Conservation (phyloP, 495 filamentous ascomycete species). For the Trichoderma reesei region DNA sequence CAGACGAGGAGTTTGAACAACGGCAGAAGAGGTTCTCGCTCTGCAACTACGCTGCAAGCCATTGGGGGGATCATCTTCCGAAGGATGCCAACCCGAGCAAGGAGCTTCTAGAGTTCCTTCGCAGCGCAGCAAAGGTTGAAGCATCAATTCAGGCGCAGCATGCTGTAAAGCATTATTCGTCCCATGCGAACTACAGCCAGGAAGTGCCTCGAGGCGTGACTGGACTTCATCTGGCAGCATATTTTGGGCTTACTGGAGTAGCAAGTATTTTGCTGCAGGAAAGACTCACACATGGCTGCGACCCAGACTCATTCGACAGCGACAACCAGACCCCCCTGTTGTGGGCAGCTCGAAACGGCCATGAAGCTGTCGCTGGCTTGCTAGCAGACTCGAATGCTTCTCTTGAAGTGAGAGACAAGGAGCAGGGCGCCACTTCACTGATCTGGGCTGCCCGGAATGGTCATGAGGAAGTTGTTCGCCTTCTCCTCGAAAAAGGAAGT, state of each 20-base stretch:
- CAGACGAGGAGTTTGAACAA: not conserved
- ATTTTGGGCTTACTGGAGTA: not conserved
- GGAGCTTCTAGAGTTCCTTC: not conserved
- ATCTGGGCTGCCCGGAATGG: not conserved
- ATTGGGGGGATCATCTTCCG: not conserved
- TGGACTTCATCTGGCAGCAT: not conserved
- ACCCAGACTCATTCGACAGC: not conserved
- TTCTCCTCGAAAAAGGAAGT: not conserved
- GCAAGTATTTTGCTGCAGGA: not conserved
- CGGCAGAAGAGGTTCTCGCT: not conserved
- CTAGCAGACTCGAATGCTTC: not conserved
- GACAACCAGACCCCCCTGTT: not conserved
- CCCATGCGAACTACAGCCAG: not conserved
- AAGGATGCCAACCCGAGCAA: not conserved
- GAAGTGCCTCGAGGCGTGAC: not conserved
- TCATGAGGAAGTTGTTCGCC: not conserved
- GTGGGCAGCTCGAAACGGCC: not conserved
- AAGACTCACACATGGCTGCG: too few species aligned
- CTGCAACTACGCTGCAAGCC: not conserved
- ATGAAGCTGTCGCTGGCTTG: not conserved
- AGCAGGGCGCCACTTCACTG: too few species aligned
- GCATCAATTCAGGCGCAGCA: not conserved
- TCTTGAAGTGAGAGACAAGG: not conserved
- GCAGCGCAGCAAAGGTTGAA: not conserved
- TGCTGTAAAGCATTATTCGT: not conserved